Conservation (phyloP, 441 rosid genomes). For the Hypseocharis bilobata region DNA sequence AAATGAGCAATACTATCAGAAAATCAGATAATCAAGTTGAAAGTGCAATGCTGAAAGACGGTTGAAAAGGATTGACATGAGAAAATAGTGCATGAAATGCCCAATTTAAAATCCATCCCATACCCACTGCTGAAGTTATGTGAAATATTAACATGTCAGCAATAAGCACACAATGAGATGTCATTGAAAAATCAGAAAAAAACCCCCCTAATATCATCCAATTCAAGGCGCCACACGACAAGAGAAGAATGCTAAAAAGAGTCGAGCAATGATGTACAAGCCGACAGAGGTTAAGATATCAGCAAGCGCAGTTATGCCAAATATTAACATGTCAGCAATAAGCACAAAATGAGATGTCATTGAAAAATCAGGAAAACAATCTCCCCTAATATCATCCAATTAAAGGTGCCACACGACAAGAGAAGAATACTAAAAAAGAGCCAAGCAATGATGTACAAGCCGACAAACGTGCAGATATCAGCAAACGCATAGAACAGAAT, state of each 20-base stretch:
- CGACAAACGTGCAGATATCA: conserved; percentile 11
- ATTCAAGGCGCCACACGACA: background rate
- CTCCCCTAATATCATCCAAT: background rate
- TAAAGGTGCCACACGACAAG: background rate
- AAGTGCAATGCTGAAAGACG: background rate
- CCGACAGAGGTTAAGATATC: conserved; percentile 13
- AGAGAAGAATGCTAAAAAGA: background rate
- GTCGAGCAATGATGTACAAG: conserved; percentile 4
- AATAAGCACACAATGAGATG: background rate
- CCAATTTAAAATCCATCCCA: background rate
- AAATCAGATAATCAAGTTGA: background rate
- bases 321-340: background rate
- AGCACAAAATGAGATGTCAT: background rate
- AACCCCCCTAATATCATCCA: background rate
- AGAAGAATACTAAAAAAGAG: background rate
- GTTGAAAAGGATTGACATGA: background rate
- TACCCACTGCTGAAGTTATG: background rate
- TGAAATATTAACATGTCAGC: background rate
- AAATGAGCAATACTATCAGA: background rate
- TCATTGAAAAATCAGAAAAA: background rate
- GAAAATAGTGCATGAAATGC: background rate
- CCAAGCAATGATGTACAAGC: conserved; percentile 7
- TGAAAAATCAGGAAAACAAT: background rate
- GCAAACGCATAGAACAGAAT: background rate
- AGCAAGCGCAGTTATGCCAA: background rate